These are phyloP conservation scores for Drosera spatulata DNA, from an alignment of 179 eudicot genomes.

Conservation along the genomic window DNA sequence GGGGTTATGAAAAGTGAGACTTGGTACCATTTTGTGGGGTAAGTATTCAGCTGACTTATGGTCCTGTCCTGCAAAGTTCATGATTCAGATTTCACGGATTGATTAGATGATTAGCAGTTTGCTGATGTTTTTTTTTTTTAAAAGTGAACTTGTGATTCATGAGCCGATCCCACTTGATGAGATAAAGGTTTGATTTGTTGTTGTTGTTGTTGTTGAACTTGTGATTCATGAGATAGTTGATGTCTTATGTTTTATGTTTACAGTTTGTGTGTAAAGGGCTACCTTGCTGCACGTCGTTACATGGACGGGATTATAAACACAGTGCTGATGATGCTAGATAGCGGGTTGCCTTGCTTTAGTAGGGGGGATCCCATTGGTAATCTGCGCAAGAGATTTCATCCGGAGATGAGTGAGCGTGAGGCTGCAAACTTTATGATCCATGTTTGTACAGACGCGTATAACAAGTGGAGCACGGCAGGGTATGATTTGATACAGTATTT, in stretches of 20 bases:
- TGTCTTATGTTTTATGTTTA: conserved; percentile 3
- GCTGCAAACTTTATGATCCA: conserved; percentile 97
- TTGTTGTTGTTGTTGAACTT: background rate
- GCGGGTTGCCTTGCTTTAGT: conserved; percentile 98
- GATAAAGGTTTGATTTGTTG: too few species aligned
- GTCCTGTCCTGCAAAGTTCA: background rate
- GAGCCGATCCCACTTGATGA: background rate
- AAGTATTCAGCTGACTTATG: conserved; percentile 1
- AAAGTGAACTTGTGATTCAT: background rate
- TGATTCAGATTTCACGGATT: too few species aligned
- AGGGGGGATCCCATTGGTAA: conserved; percentile 90
- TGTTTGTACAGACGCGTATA: conserved; percentile 89
- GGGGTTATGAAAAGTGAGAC: conserved; percentile 96
- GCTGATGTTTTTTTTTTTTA: background rate
- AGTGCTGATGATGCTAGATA: conserved; percentile 78
- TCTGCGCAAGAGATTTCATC: conserved; percentile 90
- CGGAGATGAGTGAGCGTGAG: conserved; percentile 96
- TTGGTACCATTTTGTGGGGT: conserved; percentile 93
- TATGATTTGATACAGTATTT: conserved; percentile 95
- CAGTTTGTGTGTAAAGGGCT: conserved; percentile 97
- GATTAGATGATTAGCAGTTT: too few species aligned
- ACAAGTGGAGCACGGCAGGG: conserved; percentile 99
- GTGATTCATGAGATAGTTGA: background rate
- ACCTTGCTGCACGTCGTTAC: conserved; percentile 90
- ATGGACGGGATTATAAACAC: conserved; percentile 98